These are phyloP conservation scores for Tympanopsis confertula DNA, from an alignment of 2,329 filamentous ascomycete genomes.

Conservation along the genomic window DNA sequence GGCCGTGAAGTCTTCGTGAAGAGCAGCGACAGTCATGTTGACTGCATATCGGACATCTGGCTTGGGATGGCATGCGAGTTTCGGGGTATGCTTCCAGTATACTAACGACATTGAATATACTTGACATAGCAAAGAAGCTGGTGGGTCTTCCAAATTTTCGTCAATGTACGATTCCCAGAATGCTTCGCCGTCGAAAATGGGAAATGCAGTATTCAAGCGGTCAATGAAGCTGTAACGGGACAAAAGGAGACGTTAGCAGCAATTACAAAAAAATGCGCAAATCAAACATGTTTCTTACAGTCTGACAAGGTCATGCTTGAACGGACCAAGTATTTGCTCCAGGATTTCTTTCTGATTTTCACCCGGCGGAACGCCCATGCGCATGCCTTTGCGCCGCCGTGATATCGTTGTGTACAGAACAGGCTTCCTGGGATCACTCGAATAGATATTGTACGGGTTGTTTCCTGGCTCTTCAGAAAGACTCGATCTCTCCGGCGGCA, in stretches of 20 bases:
- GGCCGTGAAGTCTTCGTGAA: conserved; percentile 27
- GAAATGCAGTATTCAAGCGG: conserved; percentile 11
- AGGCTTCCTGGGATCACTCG: conserved; percentile 25
- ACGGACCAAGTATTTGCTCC: conserved; percentile 23
- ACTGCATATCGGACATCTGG: conserved; percentile 24
- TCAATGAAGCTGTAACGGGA: neutral
- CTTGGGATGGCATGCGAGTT: conserved; percentile 17
- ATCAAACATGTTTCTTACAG: conserved; percentile 1
- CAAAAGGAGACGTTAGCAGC: conserved; percentile 1
- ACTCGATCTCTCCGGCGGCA: conserved; percentile 6
- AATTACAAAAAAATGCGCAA: neutral
- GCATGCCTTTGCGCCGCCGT: conserved; percentile 31
- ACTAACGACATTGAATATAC: conserved; percentile 22
- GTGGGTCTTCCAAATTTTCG: conserved; percentile 18
- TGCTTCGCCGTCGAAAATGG: conserved; percentile 22
- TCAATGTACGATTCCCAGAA: conserved; percentile 17
- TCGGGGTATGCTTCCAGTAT: conserved; percentile 21
- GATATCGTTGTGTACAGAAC: conserved; percentile 32
- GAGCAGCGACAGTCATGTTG: conserved; percentile 25
- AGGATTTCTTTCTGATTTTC: conserved; percentile 23
- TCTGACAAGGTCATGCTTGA: conserved; percentile 20
- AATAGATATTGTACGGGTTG: conserved; percentile 33
- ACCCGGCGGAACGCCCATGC: conserved; percentile 17
- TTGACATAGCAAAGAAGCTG: conserved; percentile 22
- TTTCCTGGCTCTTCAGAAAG: conserved; percentile 23